These are phyloP conservation scores for Eustoma russellianum DNA, from an alignment of 257 asterid species.

Conservation along the genomic window DNA sequence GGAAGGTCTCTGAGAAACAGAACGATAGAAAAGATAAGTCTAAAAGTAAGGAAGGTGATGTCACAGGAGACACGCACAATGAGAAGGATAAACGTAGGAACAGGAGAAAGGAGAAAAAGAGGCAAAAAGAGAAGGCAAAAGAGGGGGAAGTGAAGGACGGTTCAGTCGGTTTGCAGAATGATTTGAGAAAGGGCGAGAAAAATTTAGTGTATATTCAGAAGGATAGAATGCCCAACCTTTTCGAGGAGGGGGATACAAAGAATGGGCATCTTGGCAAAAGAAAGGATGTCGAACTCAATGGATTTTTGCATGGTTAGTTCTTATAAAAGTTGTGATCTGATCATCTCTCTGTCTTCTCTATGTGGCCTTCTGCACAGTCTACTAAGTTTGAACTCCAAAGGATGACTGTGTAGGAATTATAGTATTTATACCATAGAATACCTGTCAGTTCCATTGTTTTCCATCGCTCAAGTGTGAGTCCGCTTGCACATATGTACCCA, in stretches of 20 bases:
- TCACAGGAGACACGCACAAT: conserved; percentile 22
- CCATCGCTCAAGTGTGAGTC: too few species aligned
- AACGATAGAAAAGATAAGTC: conserved; percentile 25
- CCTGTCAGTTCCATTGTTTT: too few species aligned
- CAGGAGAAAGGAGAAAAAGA: conserved; percentile 28
- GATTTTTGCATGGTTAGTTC: conserved; percentile 42
- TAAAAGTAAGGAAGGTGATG: conserved; percentile 11
- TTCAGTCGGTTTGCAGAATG: conserved; percentile 14
- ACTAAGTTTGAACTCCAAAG: too few species aligned
- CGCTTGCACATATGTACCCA: not conserved
- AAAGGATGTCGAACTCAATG: conserved; percentile 33
- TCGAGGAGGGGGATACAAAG: conserved; percentile 20
- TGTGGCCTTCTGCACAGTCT: not conserved
- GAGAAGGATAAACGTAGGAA: conserved; percentile 25
- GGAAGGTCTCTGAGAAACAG: conserved; percentile 23
- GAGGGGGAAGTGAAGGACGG: conserved; percentile 17
- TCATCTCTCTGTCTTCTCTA: not conserved
- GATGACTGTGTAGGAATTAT: too few species aligned
- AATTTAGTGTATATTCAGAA: conserved; percentile 18
- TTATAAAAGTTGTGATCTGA: conserved; percentile 9
- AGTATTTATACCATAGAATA: too few species aligned
- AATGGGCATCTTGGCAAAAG: conserved; percentile 29
- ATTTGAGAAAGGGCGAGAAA: conserved; percentile 19
- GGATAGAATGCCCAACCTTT: conserved; percentile 16
- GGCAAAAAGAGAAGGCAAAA: conserved; percentile 24